Evolutionary conservation across 73 alveolate species (phyloP), one percentile per base, ranked within the genome.

Genomic region (Uronychia binucleata): DNA sequence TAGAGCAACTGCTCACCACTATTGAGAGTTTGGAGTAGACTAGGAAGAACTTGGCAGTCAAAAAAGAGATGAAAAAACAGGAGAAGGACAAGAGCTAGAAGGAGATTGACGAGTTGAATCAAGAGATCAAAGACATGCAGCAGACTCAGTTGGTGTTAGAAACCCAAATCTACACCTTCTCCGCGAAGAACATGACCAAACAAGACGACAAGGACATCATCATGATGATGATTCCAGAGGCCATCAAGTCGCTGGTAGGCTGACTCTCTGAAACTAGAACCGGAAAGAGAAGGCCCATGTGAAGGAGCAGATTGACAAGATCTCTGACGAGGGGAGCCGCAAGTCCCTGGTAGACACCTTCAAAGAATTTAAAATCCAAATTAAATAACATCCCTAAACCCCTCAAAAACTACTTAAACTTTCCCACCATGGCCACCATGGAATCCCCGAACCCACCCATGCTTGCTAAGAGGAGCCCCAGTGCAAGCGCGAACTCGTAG

Each of bases 151-250:
- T 30, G 34, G 77, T 79, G 58, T 58, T 89, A 0, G 95, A 89
- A 57, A 81, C 88, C 34, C 75, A 89, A 58, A 89, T 89, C 29
- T 89, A 84, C 57, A 89, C 60, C 35, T 11, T 84, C 28, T 34
- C 86, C 28, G 88, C 82, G 13, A 89, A 89, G 28, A 89, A 84
- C 59, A 89, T 76, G 82, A 28, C 75, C 77, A 82, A 79, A 57
- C 29, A 83, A 76, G 88, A 80, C 1, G 95, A 89, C 86, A 89
- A 89, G 77, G 95, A 89, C 27, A 86, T 77, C 60, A 46, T 89
- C 28, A 59, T 89, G 57, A 88, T 88, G 87, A 76, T 88, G 31
- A 30, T 88, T 19, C 94, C 94, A 29, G 77, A 88, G 31, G 57
- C 78, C 26, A 27, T 57, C 26, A 81, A 80, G 57, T 82, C 88